A percentile compares a stretch with the other conserved stretches of the same genome.
Conservation (phyloP, 306 rosid species). For the Cercis canadensis region DNA sequence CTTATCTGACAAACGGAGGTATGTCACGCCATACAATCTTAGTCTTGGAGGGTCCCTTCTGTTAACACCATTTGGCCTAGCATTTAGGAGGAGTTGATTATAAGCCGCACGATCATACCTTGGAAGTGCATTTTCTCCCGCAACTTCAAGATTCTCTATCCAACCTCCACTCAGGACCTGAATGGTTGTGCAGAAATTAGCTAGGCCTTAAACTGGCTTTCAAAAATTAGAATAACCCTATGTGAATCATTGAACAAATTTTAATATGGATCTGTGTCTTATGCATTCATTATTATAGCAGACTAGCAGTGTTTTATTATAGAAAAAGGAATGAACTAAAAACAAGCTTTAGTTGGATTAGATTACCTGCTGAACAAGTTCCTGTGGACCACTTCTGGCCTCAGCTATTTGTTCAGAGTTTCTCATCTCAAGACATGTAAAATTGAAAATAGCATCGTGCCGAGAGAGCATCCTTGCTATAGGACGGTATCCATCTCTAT, state of each 20-base stretch:
- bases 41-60: constrained; percentile 45
- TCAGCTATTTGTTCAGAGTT: constrained; percentile 63
- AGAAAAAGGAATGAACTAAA: background rate
- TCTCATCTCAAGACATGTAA: constrained; percentile 93
- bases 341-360: constrained; percentile 16
- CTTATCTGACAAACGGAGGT: constrained; percentile 64
- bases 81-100: constrained; percentile 75
- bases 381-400: constrained; percentile 72
- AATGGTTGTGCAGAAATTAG: constrained; percentile 5
- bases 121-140: constrained; percentile 92
- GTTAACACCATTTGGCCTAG: constrained; percentile 73
- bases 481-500: constrained; percentile 89
- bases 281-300: background rate
- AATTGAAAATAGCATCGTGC: constrained; percentile 74
- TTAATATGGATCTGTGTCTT: background rate
- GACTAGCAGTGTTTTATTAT: background rate
- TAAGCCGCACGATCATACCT: constrained; percentile 67
- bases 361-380: constrained; percentile 84
- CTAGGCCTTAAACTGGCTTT: background rate
- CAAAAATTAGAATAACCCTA: background rate
- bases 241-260: background rate
- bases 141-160: constrained; percentile 79
- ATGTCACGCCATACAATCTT: constrained; percentile 77
- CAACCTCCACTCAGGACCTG: constrained; percentile 77
- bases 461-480: constrained; percentile 81